A percentile compares a stretch with the other conserved stretches of the same genome.
These are phyloP conservation scores for Teratosphaeria epicoccoides DNA, from an alignment of 2,329 filamentous ascomycete genomes.

Conservation along the genomic window DNA sequence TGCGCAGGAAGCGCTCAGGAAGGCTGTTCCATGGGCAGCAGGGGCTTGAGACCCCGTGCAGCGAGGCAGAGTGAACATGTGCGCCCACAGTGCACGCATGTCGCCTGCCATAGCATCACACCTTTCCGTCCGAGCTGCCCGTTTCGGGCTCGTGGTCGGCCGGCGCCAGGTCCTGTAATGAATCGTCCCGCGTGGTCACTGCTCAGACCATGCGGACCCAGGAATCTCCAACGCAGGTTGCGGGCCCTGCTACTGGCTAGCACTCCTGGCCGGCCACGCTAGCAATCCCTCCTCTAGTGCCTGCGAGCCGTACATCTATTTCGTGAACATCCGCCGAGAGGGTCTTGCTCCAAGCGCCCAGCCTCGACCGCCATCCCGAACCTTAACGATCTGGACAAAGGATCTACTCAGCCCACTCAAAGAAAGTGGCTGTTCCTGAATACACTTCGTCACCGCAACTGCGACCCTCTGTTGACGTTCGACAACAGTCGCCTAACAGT, in stretches of 20 bases:
- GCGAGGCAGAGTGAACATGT: neutral
- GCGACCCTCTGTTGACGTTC: neutral
- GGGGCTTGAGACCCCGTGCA: neutral
- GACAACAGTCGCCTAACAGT: neutral
- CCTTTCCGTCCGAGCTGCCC: constrained; percentile 1
- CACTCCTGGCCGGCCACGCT: constrained; percentile 17
- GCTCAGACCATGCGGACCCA: constrained; percentile 17
- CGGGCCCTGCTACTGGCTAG: constrained; percentile 15
- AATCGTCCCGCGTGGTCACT: constrained; percentile 14
- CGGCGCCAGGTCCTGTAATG: constrained; percentile 7
- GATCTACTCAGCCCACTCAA: constrained; percentile 35
- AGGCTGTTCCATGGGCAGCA: neutral
- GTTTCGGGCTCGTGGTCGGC: constrained; percentile 3
- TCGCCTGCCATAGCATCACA: neutral
- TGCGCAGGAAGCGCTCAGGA: neutral
- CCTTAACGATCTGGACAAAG: constrained; percentile 43
- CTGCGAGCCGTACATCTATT: constrained; percentile 17
- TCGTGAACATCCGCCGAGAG: constrained; percentile 17
- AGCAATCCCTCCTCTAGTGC: constrained; percentile 10
- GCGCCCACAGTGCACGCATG: neutral
- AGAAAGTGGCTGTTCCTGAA: constrained; percentile 12
- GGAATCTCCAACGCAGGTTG: constrained; percentile 11
- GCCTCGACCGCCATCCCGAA: constrained; percentile 36
- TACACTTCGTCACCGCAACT: neutral
- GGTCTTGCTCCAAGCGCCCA: constrained; percentile 31